Percentiles rank a stretch among this genome's conserved stretches.
phyloP scores from a whole-genome alignment of 1,284 basidiomycete species.

The Dichomitus squalens region DNA sequence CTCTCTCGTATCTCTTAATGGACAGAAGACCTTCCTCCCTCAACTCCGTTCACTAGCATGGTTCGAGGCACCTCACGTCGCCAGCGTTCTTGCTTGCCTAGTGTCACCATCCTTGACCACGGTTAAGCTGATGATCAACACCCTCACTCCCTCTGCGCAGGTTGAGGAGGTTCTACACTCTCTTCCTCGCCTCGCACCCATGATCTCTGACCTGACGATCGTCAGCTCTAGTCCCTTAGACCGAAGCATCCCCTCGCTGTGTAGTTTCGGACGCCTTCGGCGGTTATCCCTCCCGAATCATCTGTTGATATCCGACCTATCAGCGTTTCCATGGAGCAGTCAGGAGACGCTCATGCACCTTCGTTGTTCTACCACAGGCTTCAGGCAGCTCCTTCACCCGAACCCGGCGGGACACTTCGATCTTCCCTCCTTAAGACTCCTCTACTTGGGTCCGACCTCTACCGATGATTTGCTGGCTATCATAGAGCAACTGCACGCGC shows the following conservation, averaged over 20 bases:
- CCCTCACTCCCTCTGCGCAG: not conserved
- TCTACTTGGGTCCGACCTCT: not conserved
- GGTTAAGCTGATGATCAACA: not conserved
- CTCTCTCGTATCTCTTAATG: not conserved
- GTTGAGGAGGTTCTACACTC: not conserved
- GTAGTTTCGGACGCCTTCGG: not conserved
- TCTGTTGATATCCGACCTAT: not conserved
- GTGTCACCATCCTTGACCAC: not conserved
- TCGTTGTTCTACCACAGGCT: not conserved
- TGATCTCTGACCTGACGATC: not conserved
- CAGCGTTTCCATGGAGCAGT: not conserved
- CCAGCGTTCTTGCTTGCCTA: not conserved
- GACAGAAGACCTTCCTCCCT: not conserved
- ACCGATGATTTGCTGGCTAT: not conserved
- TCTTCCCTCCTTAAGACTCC: not conserved
- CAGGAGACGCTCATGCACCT: not conserved
- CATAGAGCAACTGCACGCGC: not conserved
- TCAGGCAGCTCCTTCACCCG: not conserved
- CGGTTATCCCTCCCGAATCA: not conserved
- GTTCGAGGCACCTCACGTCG: not conserved
- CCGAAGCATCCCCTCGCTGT: not conserved
- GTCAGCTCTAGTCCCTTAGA: not conserved
- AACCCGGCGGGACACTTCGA: not conserved
- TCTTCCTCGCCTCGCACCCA: not conserved
- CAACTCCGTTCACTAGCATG: not conserved